These are phyloP conservation scores for Xylariaceae sp. DNA, from an alignment of 2,329 filamentous ascomycete genomes.

Conservation along the genomic window DNA sequence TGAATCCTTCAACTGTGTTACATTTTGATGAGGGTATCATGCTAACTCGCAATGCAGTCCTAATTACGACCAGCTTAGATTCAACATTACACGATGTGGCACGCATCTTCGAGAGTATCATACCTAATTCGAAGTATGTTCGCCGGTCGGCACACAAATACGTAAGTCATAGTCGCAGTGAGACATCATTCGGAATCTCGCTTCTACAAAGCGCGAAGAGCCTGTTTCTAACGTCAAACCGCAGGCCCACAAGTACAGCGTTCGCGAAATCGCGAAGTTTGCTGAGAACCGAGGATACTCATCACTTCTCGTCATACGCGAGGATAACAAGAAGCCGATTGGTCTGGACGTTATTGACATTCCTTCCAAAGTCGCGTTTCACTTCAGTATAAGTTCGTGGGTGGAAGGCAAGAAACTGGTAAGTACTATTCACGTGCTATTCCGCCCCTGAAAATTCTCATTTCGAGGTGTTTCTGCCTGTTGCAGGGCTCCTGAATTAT, in stretches of 20 bases:
- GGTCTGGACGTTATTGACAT: constrained; percentile 81
- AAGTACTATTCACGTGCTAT: background rate
- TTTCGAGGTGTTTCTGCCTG: background rate
- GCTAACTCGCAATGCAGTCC: constrained; percentile 40
- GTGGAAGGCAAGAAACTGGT: constrained; percentile 73
- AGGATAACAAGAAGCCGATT: constrained; percentile 80
- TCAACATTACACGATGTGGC: constrained; percentile 83
- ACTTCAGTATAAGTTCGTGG: constrained; percentile 69
- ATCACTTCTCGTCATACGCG: constrained; percentile 75
- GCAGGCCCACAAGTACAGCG: constrained; percentile 73
- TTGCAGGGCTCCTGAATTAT: background rate
- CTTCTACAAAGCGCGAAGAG: background rate
- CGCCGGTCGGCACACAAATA: constrained; percentile 78
- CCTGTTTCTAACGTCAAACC: constrained; percentile 4
- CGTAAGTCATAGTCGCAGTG: constrained; percentile 28
- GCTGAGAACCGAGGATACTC: constrained; percentile 79
- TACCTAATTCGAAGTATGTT: constrained; percentile 85
- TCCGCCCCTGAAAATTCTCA: background rate
- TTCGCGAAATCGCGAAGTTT: constrained; percentile 84
- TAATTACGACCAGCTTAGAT: constrained; percentile 87
- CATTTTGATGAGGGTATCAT: background rate
- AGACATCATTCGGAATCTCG: too few relatives aligned
- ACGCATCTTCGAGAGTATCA: constrained; percentile 68
- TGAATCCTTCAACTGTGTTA: too few relatives aligned
- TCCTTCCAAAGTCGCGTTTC: constrained; percentile 81